These are phyloP conservation scores for Erysimum pusillum DNA, from an alignment of 441 rosid species.

Conservation along the genomic window DNA sequence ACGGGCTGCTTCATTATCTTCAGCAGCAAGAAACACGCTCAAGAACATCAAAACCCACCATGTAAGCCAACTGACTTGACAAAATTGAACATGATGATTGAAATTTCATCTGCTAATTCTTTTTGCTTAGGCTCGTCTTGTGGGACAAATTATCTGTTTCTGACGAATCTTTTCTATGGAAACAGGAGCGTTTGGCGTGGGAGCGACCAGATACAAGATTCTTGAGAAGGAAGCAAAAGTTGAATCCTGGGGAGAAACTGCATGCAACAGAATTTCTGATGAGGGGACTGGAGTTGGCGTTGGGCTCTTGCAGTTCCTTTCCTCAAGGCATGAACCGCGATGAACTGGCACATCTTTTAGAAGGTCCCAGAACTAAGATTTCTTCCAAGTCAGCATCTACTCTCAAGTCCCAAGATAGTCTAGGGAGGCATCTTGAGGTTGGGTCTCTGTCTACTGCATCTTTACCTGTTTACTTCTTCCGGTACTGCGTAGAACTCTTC, in stretches of 20 bases:
- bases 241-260: constrained; percentile 51
- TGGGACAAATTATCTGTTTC: constrained; percentile 5
- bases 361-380: constrained; percentile 48
- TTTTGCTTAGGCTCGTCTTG: background rate
- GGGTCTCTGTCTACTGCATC: constrained; percentile 52
- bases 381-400: constrained; percentile 51
- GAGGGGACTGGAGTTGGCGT: constrained; percentile 73
- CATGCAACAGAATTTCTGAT: constrained; percentile 57
- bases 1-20: constrained; percentile 50
- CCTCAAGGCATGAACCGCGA: constrained; percentile 56
- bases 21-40: constrained; percentile 55
- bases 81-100: background rate
- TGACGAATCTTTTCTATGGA: constrained; percentile 20
- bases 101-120: background rate
- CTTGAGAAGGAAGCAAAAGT: constrained; percentile 48
- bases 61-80: constrained; percentile 47
- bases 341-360: constrained; percentile 48
- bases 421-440: constrained; percentile 39
- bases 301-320: constrained; percentile 59
- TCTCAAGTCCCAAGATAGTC: constrained; percentile 50
- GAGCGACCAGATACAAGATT: constrained; percentile 72
- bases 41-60: constrained; percentile 52
- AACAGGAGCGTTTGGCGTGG: constrained; percentile 66
- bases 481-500: constrained; percentile 68
- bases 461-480: constrained; percentile 67